These are phyloP conservation scores for Cadophora gregata DNA, from an alignment of 2,329 filamentous ascomycete genomes.

Conservation along the genomic window DNA sequence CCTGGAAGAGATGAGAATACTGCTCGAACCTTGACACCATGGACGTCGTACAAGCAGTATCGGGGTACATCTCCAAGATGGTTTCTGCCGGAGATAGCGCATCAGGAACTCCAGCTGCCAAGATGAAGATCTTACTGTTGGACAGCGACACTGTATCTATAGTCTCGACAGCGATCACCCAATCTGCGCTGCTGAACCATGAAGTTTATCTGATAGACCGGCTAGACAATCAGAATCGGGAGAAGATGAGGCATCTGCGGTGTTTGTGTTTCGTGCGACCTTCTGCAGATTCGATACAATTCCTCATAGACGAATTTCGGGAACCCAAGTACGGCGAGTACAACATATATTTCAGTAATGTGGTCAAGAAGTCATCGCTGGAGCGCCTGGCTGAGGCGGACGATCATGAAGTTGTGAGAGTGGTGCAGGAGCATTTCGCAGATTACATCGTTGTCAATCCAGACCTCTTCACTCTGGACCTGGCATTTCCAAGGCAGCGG, in stretches of 20 bases:
- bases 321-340: slow-evolving; percentile 99
- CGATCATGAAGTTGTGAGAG: slow-evolving; percentile 94
- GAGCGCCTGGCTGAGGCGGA: slow-evolving; percentile 95
- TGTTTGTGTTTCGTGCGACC: slow-evolving; percentile 94
- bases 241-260: slow-evolving; percentile 97
- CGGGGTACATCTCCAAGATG: slow-evolving; percentile 97
- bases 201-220: slow-evolving; percentile 98
- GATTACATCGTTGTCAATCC: slow-evolving; percentile 96
- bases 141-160: slow-evolving; percentile 95
- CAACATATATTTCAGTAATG: slow-evolving; percentile 96
- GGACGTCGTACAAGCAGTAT: slow-evolving; percentile 92
- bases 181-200: slow-evolving; percentile 92
- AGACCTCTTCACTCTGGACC: slow-evolving; percentile 83
- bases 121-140: slow-evolving; percentile 97
- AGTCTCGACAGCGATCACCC: slow-evolving; percentile 92
- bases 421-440: slow-evolving; percentile 94
- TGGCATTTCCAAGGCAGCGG: slow-evolving; percentile 73
- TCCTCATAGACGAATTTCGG: slow-evolving; percentile 91
- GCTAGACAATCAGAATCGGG: slow-evolving; percentile 84
- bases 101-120: slow-evolving; percentile 71
- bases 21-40: slow-evolving; percentile 55
- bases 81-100: slow-evolving; percentile 80
- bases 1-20: slow-evolving; percentile 34
- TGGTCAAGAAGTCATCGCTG: slow-evolving; percentile 93
- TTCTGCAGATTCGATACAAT: slow-evolving; percentile 89